These are phyloP conservation scores for Globisporangium paroecandrum DNA, from an alignment of 352 stramenopile species.

Conservation along the genomic window DNA sequence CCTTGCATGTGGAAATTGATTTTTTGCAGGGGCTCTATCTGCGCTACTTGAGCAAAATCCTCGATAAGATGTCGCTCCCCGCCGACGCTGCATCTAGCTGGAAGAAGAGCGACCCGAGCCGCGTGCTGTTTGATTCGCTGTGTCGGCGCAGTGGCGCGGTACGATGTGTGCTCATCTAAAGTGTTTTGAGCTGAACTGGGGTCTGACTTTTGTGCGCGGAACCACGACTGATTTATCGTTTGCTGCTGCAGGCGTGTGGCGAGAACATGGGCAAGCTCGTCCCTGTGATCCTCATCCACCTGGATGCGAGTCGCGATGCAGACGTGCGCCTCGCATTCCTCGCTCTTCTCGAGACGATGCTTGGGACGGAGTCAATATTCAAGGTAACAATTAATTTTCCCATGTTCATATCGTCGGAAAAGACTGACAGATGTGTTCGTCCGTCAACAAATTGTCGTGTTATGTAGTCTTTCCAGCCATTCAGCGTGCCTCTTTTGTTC, in stretches of 20 bases:
- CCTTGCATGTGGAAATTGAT: background rate
- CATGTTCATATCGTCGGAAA: background rate
- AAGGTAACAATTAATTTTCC: constrained; percentile 26
- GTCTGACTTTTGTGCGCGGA: background rate
- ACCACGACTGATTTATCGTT: background rate
- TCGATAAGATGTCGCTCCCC: constrained; percentile 54
- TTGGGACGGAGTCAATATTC: constrained; percentile 47
- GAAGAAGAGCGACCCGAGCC: constrained; percentile 57
- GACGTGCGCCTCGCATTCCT: constrained; percentile 80
- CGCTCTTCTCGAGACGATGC: constrained; percentile 82
- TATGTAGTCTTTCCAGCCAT: constrained; percentile 58
- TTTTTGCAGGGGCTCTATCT: constrained; percentile 48
- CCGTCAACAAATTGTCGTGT: background rate
- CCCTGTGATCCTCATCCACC: constrained; percentile 60
- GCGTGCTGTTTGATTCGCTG: constrained; percentile 76
- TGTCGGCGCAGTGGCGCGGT: constrained; percentile 62
- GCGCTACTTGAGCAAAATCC: constrained; percentile 46
- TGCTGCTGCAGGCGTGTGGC: constrained; percentile 45
- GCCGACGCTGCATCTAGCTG: constrained; percentile 33
- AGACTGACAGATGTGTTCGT: background rate
- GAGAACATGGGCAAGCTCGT: constrained; percentile 56
- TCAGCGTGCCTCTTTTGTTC: constrained; percentile 53
- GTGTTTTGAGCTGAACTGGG: background rate
- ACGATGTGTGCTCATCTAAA: constrained; percentile 10
- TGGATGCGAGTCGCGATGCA: constrained; percentile 60